Evolutionary conservation across 116 monocot species (phyloP), one percentile per base, ranked within the genome.

Genomic region (Dioscorea cayenensis): DNA sequence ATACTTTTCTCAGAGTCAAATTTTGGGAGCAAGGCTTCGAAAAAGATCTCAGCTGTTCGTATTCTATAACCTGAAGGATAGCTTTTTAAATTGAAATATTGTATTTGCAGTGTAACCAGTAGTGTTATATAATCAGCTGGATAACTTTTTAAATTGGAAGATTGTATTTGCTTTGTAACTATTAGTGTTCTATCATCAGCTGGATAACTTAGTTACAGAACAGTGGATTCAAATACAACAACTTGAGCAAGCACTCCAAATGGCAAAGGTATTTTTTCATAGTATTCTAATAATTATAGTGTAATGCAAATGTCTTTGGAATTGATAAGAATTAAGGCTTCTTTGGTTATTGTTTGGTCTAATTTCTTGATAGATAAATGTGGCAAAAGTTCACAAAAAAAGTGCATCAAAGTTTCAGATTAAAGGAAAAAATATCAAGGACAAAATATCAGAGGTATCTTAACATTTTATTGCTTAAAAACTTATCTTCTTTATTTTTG

Each of bases 141-240:
- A 21, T 14, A 21, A 19, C 21, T 62, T 50, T 4, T 1, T n/a
- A 27, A 28, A 28, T 65, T 22, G 4, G 10, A 16, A 61, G 51
- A 51, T 51, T 51, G 51, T 55, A 55, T 16, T 55, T 55, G 55
- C 11, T 51, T 51, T 11, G 16, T 16, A 55, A 55, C 55, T 55
- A 52, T 62, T 62, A 16, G 36, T 60, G n/a, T 77, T 76, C 21
- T 75, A 71, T 75, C 17, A 72, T 29, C 74, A 95, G 95, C 84
- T 91, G 77, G 83, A 85, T 60, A 77, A 63, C 77, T 73, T 95
- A 64, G 61, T 89, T 81, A 74, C 78, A 48, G 95, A 95, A 71
- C 95, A 91, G 68, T 95, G 95, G 95, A 86, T 95, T 79, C 95
- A 95, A 66, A 88, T 95, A 37, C 83, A 71, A 28, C 82, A 89